Evolutionary conservation across 352 stramenopile genomes (phyloP), one percentile per base, ranked within the genome.

Genomic region (Pythium vanterpoolii): DNA sequence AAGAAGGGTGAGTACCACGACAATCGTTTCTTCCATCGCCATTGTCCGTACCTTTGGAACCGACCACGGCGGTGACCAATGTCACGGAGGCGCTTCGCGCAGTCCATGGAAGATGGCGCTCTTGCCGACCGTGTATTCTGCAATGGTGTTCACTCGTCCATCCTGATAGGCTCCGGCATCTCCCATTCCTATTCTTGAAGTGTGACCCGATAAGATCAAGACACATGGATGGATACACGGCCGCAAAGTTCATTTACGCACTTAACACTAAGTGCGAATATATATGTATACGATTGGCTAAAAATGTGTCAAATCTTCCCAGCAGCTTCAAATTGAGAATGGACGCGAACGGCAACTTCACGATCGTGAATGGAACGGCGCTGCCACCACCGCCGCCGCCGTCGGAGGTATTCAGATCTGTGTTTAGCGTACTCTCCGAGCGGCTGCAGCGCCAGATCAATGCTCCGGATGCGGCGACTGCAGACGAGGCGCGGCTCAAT

Each of bases 41-140:
- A 19, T 13, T 18, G 5, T n/a, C 1, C 34, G 33, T 43, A 84
- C 78, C 78, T 88, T 54, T 88, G 78, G 40, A 69, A 86, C 31
- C 78, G 74, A 3, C 72, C 74, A n/a, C 64, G 68, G 14, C 50
- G 62, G 34, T 74, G 59, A 9, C 72, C 74, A 7, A 85, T 72
- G 39, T 79, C 68, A 23, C 68, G 69, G 18, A 86, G 61, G 1
- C 62, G 60, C 21, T 58, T 45, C 40, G 72, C 61, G 9, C 66
- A 53, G 40, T 79, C 68, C 72, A 65, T 73, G 16, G 43, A 14
- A 38, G 16, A 38, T 38, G 33, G 10, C 2, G 16, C 33, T 38
- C 16, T 38, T 14, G 16, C 33, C 33, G 33, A 1, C 10, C 11
- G 33, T 38, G 33, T 18, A 14, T 38, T 38, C 33, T 38, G 27